A percentile compares a stretch with the other conserved stretches of the same genome.
These are phyloP conservation scores for Raddia guianensis DNA, from an alignment of 176 grass and related monocot genomes.

Conservation along the genomic window DNA sequence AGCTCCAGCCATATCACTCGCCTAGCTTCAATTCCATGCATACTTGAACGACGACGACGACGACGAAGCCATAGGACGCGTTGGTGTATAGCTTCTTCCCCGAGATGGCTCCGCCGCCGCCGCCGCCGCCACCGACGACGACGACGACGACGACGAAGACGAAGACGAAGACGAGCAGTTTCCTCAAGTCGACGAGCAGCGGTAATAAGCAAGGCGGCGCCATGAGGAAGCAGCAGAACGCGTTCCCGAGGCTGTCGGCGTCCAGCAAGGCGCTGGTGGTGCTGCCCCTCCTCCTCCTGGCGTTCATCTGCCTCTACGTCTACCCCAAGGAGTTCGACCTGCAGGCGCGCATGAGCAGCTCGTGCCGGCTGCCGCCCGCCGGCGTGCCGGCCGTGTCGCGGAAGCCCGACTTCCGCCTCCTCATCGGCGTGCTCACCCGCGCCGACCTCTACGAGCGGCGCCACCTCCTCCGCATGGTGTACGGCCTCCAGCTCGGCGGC, in stretches of 20 bases:
- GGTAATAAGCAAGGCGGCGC: background rate
- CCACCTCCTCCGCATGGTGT: constrained; percentile 70
- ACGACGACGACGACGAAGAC: background rate
- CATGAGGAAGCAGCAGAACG: constrained; percentile 44
- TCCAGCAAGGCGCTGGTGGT: constrained; percentile 53
- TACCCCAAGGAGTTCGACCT: constrained; percentile 72
- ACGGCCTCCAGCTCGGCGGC: constrained; percentile 46
- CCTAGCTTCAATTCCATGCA: constrained; percentile 12
- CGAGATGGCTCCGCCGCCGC: background rate
- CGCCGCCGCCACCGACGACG: too few species aligned
- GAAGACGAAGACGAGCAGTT: background rate
- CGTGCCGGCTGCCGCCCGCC: constrained; percentile 30
- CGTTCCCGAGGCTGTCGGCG: constrained; percentile 38
- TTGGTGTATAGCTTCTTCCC: too few species aligned
- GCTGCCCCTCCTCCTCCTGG: constrained; percentile 56
- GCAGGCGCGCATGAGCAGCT: constrained; percentile 50
- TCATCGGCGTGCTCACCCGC: constrained; percentile 64
- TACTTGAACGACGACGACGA: background rate
- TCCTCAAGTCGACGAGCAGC: constrained; percentile 19
- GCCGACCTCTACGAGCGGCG: constrained; percentile 62
- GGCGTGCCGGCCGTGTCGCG: constrained; percentile 16
- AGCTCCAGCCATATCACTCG: too few species aligned
- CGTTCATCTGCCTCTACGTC: constrained; percentile 62
- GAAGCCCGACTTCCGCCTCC: constrained; percentile 62
- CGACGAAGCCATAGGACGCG: too few species aligned